Percentiles rank a stretch among this genome's conserved stretches.
Conservation (phyloP, 345 rosid genomes). For the Mallotus nudiflorus region DNA sequence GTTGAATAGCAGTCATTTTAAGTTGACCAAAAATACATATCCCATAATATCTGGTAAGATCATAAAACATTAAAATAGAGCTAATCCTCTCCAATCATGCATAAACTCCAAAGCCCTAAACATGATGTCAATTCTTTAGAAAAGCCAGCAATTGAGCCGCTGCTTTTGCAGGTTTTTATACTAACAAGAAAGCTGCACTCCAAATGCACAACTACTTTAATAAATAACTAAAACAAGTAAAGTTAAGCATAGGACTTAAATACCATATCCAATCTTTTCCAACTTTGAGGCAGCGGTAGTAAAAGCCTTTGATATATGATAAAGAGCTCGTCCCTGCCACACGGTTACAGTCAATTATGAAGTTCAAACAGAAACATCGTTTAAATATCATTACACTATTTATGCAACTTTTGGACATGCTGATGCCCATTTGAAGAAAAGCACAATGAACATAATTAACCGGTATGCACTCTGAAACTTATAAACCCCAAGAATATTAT, state of each 20-base stretch:
- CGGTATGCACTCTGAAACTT: background rate
- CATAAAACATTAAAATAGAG: background rate
- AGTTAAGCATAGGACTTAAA: conserved; percentile 4
- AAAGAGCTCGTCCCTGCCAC: conserved; percentile 76
- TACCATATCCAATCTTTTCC: conserved; percentile 96
- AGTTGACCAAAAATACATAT: background rate
- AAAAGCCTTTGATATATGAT: conserved; percentile 80
- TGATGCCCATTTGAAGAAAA: background rate
- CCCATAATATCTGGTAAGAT: background rate
- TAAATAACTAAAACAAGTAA: background rate
- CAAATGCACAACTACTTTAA: background rate
- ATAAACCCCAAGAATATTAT: background rate
- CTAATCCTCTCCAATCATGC: background rate
- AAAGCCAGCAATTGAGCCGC: background rate
- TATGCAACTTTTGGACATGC: background rate
- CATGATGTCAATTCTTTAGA: background rate
- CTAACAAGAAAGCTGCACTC: background rate
- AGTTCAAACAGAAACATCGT: background rate
- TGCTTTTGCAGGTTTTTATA: background rate
- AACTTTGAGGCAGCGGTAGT: conserved; percentile 79
- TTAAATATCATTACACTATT: no score
- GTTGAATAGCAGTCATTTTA: no score
- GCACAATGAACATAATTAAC: background rate
- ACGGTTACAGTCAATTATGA: conserved; percentile 1
- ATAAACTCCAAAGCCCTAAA: background rate